Percentiles rank a stretch among this genome's conserved stretches.
phyloP scores from a whole-genome alignment of 208 protist species.

The Trypanosoma lewisi region DNA sequence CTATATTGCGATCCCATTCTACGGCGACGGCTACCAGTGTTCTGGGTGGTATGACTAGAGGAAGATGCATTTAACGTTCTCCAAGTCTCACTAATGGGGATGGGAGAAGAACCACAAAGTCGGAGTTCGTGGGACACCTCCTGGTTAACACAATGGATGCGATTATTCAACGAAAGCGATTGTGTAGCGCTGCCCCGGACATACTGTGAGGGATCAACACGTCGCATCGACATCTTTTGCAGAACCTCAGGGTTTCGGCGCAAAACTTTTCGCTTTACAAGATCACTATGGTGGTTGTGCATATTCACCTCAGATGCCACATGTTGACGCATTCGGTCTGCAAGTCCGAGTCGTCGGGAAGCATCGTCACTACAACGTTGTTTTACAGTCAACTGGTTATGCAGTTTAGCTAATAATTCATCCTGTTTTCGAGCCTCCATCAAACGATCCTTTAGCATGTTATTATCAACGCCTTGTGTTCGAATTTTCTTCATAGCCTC shows the following conservation, averaged over 20 bases:
- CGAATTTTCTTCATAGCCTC: slow-evolving; percentile 12
- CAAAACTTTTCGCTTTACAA: slow-evolving; percentile 8
- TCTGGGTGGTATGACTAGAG: not conserved
- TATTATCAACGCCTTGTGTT: slow-evolving; percentile 1
- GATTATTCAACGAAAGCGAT: not conserved
- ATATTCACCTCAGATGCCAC: not conserved
- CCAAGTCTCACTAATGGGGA: not conserved
- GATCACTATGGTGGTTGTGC: slow-evolving; percentile 13
- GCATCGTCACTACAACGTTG: slow-evolving; percentile 13
- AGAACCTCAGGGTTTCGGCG: slow-evolving; percentile 13
- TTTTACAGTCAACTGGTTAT: slow-evolving; percentile 9
- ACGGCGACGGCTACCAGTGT: slow-evolving; percentile 2
- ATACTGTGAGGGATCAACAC: not conserved
- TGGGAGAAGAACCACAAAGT: not conserved
- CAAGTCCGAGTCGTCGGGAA: slow-evolving; percentile 3
- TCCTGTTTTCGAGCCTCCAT: slow-evolving; percentile 16
- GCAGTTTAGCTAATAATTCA: not conserved
- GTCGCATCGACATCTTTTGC: not conserved
- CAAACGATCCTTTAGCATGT: slow-evolving; percentile 10
- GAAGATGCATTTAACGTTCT: not conserved
- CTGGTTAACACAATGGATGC: not conserved
- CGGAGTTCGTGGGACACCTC: not conserved
- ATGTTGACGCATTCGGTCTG: slow-evolving; percentile 13
- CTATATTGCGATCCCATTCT: not conserved
- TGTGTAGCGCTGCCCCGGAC: not conserved